These are phyloP conservation scores for Colletotrichum limetticola DNA, from an alignment of 2,329 filamentous ascomycete species.

Conservation along the genomic window DNA sequence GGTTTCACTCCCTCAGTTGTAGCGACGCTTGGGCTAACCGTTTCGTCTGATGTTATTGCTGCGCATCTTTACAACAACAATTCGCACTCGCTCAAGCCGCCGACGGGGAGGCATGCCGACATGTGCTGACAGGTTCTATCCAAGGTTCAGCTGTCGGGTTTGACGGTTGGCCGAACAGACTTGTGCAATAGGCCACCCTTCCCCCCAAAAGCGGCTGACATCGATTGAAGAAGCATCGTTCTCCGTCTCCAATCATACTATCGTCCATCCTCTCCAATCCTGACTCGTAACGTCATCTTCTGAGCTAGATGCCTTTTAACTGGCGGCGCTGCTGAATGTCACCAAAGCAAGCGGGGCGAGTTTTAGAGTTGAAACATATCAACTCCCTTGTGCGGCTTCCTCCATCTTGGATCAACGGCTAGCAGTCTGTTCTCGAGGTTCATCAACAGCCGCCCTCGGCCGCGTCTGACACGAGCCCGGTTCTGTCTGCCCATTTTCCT, in stretches of 20 bases:
- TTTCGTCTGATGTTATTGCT: constrained; percentile 26
- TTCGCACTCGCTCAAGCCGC: constrained; percentile 26
- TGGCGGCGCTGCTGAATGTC: not conserved
- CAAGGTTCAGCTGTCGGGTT: constrained; percentile 24
- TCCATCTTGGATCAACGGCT: not conserved
- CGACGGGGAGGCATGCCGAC: constrained; percentile 9
- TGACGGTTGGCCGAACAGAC: constrained; percentile 2
- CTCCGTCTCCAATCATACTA: not conserved
- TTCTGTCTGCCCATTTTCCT: constrained; percentile 2
- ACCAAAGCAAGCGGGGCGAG: constrained; percentile 26
- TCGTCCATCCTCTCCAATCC: not conserved
- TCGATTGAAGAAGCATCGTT: not conserved
- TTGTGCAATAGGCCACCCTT: not conserved
- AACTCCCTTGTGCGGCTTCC: not conserved
- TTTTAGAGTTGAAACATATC: constrained; percentile 34
- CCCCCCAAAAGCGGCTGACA: too few species aligned
- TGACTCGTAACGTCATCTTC: constrained; percentile 25
- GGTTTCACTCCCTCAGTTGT: constrained; percentile 25
- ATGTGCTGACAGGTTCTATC: constrained; percentile 18
- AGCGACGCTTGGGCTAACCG: constrained; percentile 18
- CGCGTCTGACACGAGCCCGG: constrained; percentile 23
- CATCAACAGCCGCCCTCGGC: constrained; percentile 6
- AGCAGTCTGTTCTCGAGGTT: not conserved
- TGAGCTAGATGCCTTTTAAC: not conserved
- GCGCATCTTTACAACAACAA: constrained; percentile 12